These are phyloP conservation scores for Xylariaceae sp. DNA, from an alignment of 2,329 filamentous ascomycete genomes.

Conservation along the genomic window DNA sequence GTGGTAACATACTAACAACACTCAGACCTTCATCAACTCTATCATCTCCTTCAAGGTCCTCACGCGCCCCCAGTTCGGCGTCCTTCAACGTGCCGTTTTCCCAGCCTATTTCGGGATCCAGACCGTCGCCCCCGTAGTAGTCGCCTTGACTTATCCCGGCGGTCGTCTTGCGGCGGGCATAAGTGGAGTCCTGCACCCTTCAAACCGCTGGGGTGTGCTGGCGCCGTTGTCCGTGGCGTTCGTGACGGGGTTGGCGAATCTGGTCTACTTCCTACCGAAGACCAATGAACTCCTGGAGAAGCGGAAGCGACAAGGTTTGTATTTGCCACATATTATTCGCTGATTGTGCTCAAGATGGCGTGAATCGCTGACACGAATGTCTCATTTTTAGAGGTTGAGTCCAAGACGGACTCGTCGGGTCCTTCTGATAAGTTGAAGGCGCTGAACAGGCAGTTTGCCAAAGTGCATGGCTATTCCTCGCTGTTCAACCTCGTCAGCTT, in stretches of 20 bases:
- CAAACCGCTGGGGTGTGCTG: slow-evolving; percentile 60
- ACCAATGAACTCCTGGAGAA: slow-evolving; percentile 70
- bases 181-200: slow-evolving; percentile 51
- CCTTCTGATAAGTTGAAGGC: slow-evolving; percentile 79
- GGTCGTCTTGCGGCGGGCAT: slow-evolving; percentile 34
- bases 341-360: neutral
- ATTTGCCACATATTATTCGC: neutral
- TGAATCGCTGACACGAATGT: slow-evolving; percentile 15
- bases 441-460: slow-evolving; percentile 73
- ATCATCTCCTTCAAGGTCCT: slow-evolving; percentile 72
- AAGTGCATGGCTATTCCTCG: slow-evolving; percentile 75
- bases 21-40: slow-evolving; percentile 68
- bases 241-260: slow-evolving; percentile 65
- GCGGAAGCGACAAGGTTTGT: slow-evolving; percentile 71
- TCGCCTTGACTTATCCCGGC: slow-evolving; percentile 74
- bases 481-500: slow-evolving; percentile 71
- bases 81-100: slow-evolving; percentile 75
- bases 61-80: slow-evolving; percentile 72
- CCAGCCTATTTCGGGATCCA: slow-evolving; percentile 87
- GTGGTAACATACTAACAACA: neutral
- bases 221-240: slow-evolving; percentile 66
- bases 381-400: slow-evolving; percentile 48
- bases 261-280: slow-evolving; percentile 65
- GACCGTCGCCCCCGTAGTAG: slow-evolving; percentile 63
- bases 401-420: slow-evolving; percentile 69